Percentiles rank a stretch among this genome's conserved stretches.
These are phyloP conservation scores for Adansonia madagascariensis DNA, from an alignment of 441 rosid genomes.

Conservation along the genomic window DNA sequence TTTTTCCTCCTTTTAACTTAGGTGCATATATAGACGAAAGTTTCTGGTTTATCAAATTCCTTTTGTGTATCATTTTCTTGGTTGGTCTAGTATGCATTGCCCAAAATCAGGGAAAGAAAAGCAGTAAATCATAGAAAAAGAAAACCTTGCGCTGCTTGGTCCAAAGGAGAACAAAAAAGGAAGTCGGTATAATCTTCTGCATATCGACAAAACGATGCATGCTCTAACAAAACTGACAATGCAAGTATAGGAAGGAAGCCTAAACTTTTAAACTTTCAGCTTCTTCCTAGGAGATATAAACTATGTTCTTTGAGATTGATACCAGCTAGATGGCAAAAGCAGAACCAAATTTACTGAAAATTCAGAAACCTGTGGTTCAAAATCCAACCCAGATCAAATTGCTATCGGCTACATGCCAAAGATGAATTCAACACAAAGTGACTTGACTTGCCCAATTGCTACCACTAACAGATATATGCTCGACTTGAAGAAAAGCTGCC, in stretches of 20 bases:
- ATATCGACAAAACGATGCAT: not conserved
- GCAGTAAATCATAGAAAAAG: not conserved
- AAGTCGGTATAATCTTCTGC: not conserved
- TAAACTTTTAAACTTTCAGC: not conserved
- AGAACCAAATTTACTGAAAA: not conserved
- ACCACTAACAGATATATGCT: not conserved
- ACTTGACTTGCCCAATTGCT: conserved; percentile 5
- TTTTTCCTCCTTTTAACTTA: too few relatives aligned
- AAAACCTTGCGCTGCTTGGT: not conserved
- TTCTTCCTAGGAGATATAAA: not conserved
- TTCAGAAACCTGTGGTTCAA: not conserved
- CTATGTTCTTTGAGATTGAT: not conserved
- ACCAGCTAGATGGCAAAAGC: not conserved
- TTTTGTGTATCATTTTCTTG: not conserved
- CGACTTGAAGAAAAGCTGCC: not conserved
- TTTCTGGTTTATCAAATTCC: not conserved
- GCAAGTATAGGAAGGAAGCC: not conserved
- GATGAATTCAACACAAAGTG: not conserved
- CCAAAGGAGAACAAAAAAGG: not conserved
- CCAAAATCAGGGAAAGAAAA: not conserved
- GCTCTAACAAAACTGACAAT: not conserved
- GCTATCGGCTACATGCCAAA: too few relatives aligned
- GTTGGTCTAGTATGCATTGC: not conserved
- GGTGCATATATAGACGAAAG: not conserved
- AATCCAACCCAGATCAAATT: not conserved